Percentiles rank a stretch among this genome's conserved stretches.
Evolutionary conservation across 148 eudicot genomes (phyloP).

Genomic region (Nyssa sinensis): DNA sequence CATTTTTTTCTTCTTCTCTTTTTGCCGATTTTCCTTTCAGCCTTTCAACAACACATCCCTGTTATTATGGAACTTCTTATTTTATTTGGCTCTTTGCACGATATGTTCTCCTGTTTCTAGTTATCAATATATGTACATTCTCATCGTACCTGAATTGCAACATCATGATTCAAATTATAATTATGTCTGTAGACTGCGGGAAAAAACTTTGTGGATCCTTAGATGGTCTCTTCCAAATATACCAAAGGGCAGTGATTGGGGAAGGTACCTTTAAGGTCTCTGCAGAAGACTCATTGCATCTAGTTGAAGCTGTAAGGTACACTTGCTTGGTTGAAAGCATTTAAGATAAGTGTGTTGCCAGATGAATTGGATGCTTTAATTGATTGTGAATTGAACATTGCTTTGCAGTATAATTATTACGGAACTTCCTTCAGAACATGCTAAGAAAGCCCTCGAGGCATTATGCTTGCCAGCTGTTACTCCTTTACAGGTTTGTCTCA

Average conservation of each 20-base stretch:
- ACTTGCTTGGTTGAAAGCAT: slow-evolving; percentile 2
- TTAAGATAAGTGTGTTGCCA: not conserved
- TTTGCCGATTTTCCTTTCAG: too few species aligned
- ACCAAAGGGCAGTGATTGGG: slow-evolving; percentile 77
- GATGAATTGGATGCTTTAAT: not conserved
- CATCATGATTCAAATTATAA: slow-evolving; percentile 11
- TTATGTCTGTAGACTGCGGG: slow-evolving; percentile 66
- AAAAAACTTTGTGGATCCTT: slow-evolving; percentile 89
- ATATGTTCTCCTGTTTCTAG: not conserved
- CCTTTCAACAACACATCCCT: too few species aligned
- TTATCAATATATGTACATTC: not conserved
- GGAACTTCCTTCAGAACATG: slow-evolving; percentile 96
- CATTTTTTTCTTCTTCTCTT: too few species aligned
- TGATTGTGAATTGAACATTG: slow-evolving; percentile 24
- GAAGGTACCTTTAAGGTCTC: slow-evolving; percentile 87
- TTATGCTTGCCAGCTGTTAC: slow-evolving; percentile 87
- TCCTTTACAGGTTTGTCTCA: slow-evolving; percentile 73
- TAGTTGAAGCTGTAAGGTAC: slow-evolving; percentile 97
- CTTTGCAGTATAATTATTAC: slow-evolving; percentile 85
- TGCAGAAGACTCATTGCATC: slow-evolving; percentile 91
- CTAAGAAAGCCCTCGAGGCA: slow-evolving; percentile 90
- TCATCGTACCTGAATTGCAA: not conserved
- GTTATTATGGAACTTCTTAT: too few species aligned
- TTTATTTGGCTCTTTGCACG: not conserved
- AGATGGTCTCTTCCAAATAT: slow-evolving; percentile 92